Evolutionary conservation across 2,329 filamentous ascomycete species (phyloP).

Genomic region (Neoarthrinium moseri): DNA sequence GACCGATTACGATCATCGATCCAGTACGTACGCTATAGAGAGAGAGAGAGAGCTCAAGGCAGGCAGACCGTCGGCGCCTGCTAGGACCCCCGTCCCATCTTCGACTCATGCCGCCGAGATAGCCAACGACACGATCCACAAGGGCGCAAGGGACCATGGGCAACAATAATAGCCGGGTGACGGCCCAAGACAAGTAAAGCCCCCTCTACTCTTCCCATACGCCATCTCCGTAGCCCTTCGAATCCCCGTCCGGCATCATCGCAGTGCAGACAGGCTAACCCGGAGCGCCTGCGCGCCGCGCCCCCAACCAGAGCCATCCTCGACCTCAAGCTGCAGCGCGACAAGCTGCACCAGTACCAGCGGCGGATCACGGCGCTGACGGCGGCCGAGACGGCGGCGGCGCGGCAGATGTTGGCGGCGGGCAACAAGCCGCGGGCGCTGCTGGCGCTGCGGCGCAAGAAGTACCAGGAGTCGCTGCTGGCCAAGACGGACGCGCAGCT

Average conservation of each 20-base stretch:
- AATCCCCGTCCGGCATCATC: too few relatives aligned
- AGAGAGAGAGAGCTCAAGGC: background rate
- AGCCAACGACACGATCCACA: too few relatives aligned
- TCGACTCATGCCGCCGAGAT: too few relatives aligned
- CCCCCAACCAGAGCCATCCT: conserved; percentile 74
- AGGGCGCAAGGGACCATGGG: conserved; percentile 51
- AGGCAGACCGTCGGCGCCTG: background rate
- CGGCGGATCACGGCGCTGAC: conserved; percentile 85
- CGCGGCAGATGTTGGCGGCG: conserved; percentile 75
- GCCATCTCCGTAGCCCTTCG: too few relatives aligned
- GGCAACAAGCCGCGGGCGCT: conserved; percentile 81
- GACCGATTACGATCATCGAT: too few relatives aligned
- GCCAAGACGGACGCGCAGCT: conserved; percentile 89
- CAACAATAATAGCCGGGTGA: conserved; percentile 56
- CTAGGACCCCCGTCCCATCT: too few relatives aligned
- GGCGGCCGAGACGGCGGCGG: conserved; percentile 81
- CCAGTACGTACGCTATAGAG: too few relatives aligned
- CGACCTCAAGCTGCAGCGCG: conserved; percentile 95
- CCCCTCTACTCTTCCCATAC: conserved; percentile 24
- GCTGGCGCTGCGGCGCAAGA: conserved; percentile 87
- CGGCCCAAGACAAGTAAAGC: conserved; percentile 88
- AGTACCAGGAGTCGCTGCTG: conserved; percentile 91
- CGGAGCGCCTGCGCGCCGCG: too few relatives aligned
- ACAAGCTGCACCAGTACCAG: conserved; percentile 96
- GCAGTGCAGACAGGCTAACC: too few relatives aligned